A percentile compares a stretch with the other conserved stretches of the same genome.
phyloP scores from a whole-genome alignment of 768 basidiomycete species.

The Kwoniella botswanensis region DNA sequence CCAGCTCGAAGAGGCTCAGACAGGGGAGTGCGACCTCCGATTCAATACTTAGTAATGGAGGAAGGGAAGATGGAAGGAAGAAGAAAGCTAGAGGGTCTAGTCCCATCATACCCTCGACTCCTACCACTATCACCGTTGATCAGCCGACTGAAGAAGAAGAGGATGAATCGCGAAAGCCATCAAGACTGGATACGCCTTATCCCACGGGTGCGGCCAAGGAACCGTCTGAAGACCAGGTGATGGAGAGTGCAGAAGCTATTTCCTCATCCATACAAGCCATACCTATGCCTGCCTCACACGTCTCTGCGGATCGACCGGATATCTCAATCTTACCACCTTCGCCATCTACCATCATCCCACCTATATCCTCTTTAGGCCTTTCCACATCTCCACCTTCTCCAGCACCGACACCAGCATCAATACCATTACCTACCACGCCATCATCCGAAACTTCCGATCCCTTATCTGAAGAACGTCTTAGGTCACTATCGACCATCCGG shows the following conservation, averaged over 20 bases:
- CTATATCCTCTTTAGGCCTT: background rate
- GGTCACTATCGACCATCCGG: conserved; percentile 24
- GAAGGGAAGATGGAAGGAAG: conserved; percentile 11
- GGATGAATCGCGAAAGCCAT: background rate
- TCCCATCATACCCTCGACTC: background rate
- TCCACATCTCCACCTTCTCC: background rate
- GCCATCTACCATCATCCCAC: background rate
- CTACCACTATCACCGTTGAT: background rate
- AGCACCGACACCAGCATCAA: background rate
- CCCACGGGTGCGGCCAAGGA: no score
- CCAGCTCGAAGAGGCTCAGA: conserved; percentile 22
- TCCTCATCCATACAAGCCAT: background rate
- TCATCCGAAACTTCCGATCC: conserved; percentile 19
- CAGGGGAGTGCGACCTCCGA: conserved; percentile 17
- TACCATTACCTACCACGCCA: conserved; percentile 16
- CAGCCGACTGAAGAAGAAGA: background rate
- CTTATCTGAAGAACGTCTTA: conserved; percentile 11
- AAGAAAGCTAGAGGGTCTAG: conserved; percentile 10
- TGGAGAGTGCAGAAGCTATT: background rate
- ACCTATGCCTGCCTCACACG: background rate
- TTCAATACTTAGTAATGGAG: conserved; percentile 7
- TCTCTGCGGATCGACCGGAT: background rate
- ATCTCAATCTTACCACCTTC: background rate
- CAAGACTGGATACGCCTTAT: no score
- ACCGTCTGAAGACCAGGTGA: background rate